Evolutionary conservation across 805 yeast genomes (phyloP).

Genomic region (Ogataea populi-albae): DNA sequence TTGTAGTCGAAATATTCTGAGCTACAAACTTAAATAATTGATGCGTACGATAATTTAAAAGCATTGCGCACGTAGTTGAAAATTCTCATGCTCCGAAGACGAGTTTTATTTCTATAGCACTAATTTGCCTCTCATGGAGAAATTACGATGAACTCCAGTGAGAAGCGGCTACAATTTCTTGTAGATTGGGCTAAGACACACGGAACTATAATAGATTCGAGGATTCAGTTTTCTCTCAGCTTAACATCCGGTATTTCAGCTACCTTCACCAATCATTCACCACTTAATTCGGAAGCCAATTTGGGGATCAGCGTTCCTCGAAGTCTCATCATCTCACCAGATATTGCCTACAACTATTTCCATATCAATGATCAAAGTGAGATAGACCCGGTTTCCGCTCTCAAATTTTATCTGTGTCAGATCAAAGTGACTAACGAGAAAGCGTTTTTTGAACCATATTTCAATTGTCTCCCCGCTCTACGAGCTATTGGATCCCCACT

Average conservation of each 20-base stretch:
- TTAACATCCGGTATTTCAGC: constrained; percentile 36
- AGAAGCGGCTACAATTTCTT: constrained; percentile 4
- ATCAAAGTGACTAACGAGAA: neutral
- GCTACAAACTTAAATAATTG: too few species aligned
- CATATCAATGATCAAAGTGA: neutral
- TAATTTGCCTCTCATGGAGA: neutral
- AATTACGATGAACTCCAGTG: too few species aligned
- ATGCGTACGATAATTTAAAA: too few species aligned
- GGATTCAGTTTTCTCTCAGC: constrained; percentile 33
- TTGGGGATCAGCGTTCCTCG: constrained; percentile 17
- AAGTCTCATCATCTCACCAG: constrained; percentile 23
- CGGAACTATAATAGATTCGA: constrained; percentile 38
- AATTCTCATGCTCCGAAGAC: too few species aligned
- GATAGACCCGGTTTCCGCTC: constrained; percentile 10
- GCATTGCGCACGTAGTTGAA: too few species aligned
- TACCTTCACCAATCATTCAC: constrained; percentile 4
- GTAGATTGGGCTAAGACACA: constrained; percentile 35
- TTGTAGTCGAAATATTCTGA: too few species aligned
- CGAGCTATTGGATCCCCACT: constrained; percentile 57
- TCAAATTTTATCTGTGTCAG: constrained; percentile 22
- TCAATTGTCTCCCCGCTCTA: constrained; percentile 44
- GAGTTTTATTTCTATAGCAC: too few species aligned
- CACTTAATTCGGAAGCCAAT: neutral
- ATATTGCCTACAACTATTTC: constrained; percentile 19
- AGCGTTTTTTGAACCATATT: constrained; percentile 36